Conservation (phyloP, 2,329 filamentous ascomycete genomes). For the Penicillium sp. region DNA sequence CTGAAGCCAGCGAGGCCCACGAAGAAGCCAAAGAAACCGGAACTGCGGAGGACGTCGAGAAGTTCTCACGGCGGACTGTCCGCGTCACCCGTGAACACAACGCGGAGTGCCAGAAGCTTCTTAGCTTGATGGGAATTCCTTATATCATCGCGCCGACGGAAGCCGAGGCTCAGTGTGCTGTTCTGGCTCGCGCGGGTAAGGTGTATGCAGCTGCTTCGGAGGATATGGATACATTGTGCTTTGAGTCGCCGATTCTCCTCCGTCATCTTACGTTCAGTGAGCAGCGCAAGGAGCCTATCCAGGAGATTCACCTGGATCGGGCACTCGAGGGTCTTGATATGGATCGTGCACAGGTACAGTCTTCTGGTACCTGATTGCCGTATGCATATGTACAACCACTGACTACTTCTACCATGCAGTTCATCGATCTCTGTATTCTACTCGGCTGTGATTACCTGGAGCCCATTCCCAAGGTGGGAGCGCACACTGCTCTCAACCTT, state of each 20-base stretch:
- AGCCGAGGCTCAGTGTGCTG: constrained; percentile 93
- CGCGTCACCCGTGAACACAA: constrained; percentile 97
- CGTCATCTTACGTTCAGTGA: constrained; percentile 95
- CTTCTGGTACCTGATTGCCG: neutral
- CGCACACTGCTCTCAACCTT: constrained; percentile 84
- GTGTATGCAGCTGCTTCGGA: constrained; percentile 96
- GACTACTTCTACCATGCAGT: constrained; percentile 51
- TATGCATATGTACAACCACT: constrained; percentile 14
- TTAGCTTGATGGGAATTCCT: constrained; percentile 94
- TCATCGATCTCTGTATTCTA: constrained; percentile 95
- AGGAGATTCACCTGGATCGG: constrained; percentile 85
- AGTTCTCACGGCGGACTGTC: constrained; percentile 90
- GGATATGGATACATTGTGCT: constrained; percentile 98
- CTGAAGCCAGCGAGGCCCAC: constrained; percentile 81
- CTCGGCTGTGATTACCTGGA: constrained; percentile 98
- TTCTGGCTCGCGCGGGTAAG: constrained; percentile 82
- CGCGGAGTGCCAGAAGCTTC: constrained; percentile 80
- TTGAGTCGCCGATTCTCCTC: constrained; percentile 84
- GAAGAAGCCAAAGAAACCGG: constrained; percentile 97
- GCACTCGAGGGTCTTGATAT: constrained; percentile 83
- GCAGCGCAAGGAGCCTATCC: constrained; percentile 94
- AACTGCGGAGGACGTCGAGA: constrained; percentile 95
- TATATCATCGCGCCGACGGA: constrained; percentile 95
- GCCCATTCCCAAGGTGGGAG: constrained; percentile 90
- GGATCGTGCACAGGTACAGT: constrained; percentile 72